Evolutionary conservation across 805 yeast genomes (phyloP).

Genomic region (Debaryomyces prosopidis): DNA sequence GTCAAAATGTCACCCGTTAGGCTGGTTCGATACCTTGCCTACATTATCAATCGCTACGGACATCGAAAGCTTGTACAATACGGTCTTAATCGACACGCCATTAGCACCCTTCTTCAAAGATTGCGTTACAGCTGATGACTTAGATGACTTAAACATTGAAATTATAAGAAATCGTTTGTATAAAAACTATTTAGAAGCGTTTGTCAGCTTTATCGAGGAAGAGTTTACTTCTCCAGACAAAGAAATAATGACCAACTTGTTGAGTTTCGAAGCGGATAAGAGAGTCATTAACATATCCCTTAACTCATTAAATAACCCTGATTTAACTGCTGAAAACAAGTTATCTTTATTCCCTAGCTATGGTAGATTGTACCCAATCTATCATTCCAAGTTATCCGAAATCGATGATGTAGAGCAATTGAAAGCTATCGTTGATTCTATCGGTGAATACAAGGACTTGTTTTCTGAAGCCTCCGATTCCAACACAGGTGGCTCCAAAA

Average conservation of each 20-base stretch:
- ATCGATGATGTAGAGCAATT: constrained; percentile 88
- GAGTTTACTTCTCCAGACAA: constrained; percentile 73
- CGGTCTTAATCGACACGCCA: constrained; percentile 95
- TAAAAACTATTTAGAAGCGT: constrained; percentile 91
- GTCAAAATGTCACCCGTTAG: constrained; percentile 92
- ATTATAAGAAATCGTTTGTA: constrained; percentile 88
- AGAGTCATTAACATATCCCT: constrained; percentile 88
- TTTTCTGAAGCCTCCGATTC: constrained; percentile 41
- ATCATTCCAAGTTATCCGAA: constrained; percentile 64
- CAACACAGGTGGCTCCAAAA: constrained; percentile 47
- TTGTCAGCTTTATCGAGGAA: constrained; percentile 59
- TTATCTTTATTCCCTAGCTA: constrained; percentile 71
- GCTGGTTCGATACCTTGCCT: constrained; percentile 98
- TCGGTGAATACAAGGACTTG: constrained; percentile 65
- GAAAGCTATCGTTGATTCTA: constrained; percentile 58
- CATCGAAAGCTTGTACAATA: constrained; percentile 86
- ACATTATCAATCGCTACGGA: constrained; percentile 94
- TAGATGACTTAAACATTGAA: constrained; percentile 95
- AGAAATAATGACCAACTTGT: constrained; percentile 75
- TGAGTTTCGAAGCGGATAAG: constrained; percentile 93
- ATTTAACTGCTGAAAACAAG: constrained; percentile 72
- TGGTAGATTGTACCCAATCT: constrained; percentile 77
- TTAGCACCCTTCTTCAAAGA: constrained; percentile 94
- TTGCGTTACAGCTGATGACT: constrained; percentile 81
- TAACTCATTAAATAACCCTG: constrained; percentile 81